phyloP scores from a whole-genome alignment of 1,284 basidiomycete species.

The Rhodotorula sp. region DNA sequence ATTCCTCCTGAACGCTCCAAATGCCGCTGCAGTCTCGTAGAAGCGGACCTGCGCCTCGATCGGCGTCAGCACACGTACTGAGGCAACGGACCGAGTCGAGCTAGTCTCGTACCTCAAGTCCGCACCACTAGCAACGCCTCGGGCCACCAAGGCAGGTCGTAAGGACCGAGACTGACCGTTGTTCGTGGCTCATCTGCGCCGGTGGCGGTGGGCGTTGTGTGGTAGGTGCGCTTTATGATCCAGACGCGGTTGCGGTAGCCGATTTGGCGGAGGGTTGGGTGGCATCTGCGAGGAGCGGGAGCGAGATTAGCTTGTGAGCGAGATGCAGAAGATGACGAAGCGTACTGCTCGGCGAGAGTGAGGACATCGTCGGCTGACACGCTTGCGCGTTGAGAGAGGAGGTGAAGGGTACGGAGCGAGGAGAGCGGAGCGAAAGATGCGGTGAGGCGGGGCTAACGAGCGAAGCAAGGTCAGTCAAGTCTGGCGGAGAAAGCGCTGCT shows the following conservation, averaged over 20 bases:
- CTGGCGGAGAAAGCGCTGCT: not conserved
- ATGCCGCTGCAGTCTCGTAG: slow-evolving; percentile 34
- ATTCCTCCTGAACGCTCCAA: slow-evolving; percentile 35
- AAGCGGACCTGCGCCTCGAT: slow-evolving; percentile 8
- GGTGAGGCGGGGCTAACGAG: slow-evolving; percentile 13
- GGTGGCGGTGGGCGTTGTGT: not conserved
- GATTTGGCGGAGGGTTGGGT: slow-evolving; percentile 29
- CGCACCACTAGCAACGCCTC: slow-evolving; percentile 38
- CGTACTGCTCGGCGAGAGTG: slow-evolving; percentile 26
- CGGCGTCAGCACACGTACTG: too few species aligned
- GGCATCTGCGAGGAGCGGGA: slow-evolving; percentile 7
- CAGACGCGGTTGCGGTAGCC: slow-evolving; percentile 41
- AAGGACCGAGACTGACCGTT: slow-evolving; percentile 29
- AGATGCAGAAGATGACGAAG: too few species aligned
- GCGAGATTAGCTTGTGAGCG: too few species aligned
- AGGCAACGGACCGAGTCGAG: not conserved
- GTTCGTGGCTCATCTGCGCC: not conserved
- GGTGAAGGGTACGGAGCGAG: slow-evolving; percentile 24
- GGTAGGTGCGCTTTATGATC: slow-evolving; percentile 22
- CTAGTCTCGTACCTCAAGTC: slow-evolving; percentile 15
- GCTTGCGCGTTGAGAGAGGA: slow-evolving; percentile 28
- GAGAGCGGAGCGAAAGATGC: slow-evolving; percentile 10
- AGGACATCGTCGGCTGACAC: slow-evolving; percentile 19
- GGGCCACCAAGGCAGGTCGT: slow-evolving; percentile 37
- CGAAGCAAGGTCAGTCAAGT: not conserved